These are phyloP conservation scores for Podila clonocystis DNA, from an alignment of 192 early-diverging fungal species.

Conservation along the genomic window DNA sequence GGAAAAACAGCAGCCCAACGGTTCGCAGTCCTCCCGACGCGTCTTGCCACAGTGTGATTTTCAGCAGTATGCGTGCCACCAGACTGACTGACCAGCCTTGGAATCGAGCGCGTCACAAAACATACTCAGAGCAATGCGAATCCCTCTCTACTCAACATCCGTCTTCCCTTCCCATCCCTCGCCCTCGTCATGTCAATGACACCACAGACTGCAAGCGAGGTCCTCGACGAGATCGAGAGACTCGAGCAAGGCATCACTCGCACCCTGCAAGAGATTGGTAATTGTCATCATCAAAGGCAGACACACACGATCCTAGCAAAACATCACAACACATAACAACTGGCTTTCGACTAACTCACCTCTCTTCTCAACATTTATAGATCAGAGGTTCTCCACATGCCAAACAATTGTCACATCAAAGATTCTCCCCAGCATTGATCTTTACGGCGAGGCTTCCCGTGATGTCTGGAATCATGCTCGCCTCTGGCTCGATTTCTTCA, in stretches of 20 bases:
- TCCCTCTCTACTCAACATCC: not conserved
- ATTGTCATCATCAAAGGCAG: not conserved
- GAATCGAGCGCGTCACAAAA: too few species aligned
- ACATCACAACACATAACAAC: not conserved
- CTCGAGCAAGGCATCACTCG: conserved; percentile 66
- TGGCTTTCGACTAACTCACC: not conserved
- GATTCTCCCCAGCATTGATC: conserved; percentile 61
- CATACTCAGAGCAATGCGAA: too few species aligned
- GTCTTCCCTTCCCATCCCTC: not conserved
- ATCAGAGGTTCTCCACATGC: conserved; percentile 65
- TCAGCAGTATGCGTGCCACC: too few species aligned
- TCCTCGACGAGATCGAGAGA: conserved; percentile 59
- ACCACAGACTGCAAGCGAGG: conserved; percentile 13
- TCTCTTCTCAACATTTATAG: conserved; percentile 5
- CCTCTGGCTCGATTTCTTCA: conserved; percentile 43
- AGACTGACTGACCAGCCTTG: too few species aligned
- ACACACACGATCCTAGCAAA: not conserved
- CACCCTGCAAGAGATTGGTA: conserved; percentile 61
- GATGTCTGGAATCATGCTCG: conserved; percentile 58
- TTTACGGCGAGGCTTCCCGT: conserved; percentile 53
- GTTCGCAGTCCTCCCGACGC: too few species aligned
- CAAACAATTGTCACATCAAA: conserved; percentile 60
- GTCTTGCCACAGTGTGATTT: too few species aligned
- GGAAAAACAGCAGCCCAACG: too few species aligned
- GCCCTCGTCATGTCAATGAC: not conserved